Conservation (phyloP, 169 alveolate species). For the Cryptosporidium canis region DNA sequence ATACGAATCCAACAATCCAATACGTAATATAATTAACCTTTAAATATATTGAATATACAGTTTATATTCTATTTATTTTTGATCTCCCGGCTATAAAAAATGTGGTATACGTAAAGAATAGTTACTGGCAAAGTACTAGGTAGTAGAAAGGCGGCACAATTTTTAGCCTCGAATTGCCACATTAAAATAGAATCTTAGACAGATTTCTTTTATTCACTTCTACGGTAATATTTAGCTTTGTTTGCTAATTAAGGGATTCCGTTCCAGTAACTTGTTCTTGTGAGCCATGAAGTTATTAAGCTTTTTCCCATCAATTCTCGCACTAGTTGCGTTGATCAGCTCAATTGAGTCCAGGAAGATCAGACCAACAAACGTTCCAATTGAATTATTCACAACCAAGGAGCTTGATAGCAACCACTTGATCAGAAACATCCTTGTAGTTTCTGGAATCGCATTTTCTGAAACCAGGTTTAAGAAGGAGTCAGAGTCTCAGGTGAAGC, state of each 20-base stretch:
- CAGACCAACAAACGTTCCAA: not conserved
- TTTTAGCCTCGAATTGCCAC: not conserved
- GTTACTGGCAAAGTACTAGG: not conserved
- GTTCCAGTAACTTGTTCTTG: not conserved
- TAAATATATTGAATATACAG: too few species aligned
- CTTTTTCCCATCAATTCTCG: not conserved
- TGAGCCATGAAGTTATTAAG: not conserved
- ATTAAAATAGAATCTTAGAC: too few species aligned
- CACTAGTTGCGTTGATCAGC: not conserved
- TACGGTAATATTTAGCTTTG: not conserved
- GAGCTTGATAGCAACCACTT: conserved; percentile 19
- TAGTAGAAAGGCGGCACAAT: not conserved
- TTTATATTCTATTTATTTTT: not conserved
- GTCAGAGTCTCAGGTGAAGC: not conserved
- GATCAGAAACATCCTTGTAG: conserved; percentile 8
- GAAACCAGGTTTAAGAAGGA: conserved; percentile 48
- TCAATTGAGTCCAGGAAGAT: not conserved
- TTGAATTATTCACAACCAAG: conserved; percentile 18
- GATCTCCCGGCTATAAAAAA: not conserved
- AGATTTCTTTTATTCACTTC: too few species aligned
- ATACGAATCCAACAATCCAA: too few species aligned
- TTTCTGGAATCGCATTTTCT: conserved; percentile 15
- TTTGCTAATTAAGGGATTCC: not conserved
- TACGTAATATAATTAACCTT: too few species aligned
- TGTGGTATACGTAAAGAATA: not conserved